A percentile compares a stretch with the other conserved stretches of the same genome.
Evolutionary conservation across 2,329 filamentous ascomycete genomes (phyloP).

Genomic region (Fusarium acutatum): DNA sequence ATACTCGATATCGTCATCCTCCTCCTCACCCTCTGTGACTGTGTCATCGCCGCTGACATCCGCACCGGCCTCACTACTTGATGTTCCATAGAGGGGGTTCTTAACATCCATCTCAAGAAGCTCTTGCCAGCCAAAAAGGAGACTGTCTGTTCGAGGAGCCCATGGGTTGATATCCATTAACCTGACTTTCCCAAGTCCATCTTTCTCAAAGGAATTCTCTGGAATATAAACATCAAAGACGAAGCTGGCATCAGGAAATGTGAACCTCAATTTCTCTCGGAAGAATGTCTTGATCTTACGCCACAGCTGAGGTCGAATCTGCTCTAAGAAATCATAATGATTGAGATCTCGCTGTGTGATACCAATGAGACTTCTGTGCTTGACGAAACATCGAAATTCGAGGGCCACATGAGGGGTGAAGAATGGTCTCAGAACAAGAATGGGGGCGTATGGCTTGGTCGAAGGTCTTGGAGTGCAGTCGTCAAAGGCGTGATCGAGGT

Average conservation of each 20-base stretch:
- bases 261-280: constrained; percentile 73
- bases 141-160: constrained; percentile 86
- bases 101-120: constrained; percentile 76
- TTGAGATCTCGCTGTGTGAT: constrained; percentile 91
- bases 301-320: constrained; percentile 71
- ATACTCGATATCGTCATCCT: constrained; percentile 55
- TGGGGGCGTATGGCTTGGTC: constrained; percentile 68
- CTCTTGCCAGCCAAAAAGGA: constrained; percentile 91
- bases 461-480: constrained; percentile 60
- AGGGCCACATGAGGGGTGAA: constrained; percentile 89
- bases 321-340: constrained; percentile 81
- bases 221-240: constrained; percentile 94
- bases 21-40: constrained; percentile 50
- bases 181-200: constrained; percentile 77
- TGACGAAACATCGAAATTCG: constrained; percentile 96
- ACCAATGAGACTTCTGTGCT: constrained; percentile 79
- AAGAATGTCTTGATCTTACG: constrained; percentile 81
- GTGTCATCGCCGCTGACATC: constrained; percentile 50
- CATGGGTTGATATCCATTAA: constrained; percentile 96
- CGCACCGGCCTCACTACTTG: constrained; percentile 41
- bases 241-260: constrained; percentile 86
- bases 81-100: constrained; percentile 61
- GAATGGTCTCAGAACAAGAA: constrained; percentile 87
- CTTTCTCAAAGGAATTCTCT: constrained; percentile 61
- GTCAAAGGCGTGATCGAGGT: constrained; percentile 92